A percentile compares a stretch with the other conserved stretches of the same genome.
phyloP scores from a whole-genome alignment of 805 yeast genomes.

The Naumovozyma baii region DNA sequence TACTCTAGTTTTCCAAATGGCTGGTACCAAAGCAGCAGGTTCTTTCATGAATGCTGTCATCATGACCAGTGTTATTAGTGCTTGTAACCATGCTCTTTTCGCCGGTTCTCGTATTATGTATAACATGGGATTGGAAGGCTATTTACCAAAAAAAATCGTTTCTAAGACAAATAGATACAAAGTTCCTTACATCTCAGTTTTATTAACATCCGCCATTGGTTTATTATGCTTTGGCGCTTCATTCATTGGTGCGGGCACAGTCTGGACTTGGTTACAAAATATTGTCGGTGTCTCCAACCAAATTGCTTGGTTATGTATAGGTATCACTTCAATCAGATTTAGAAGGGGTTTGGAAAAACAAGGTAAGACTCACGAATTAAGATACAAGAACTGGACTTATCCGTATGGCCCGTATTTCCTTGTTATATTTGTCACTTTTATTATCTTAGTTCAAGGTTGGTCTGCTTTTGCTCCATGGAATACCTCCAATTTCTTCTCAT shows the following conservation, averaged over 20 bases:
- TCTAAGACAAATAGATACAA: slow-evolving; percentile 35
- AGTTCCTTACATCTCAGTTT: slow-evolving; percentile 42
- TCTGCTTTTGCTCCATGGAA: slow-evolving; percentile 39
- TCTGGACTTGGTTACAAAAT: slow-evolving; percentile 45
- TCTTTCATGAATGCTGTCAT: slow-evolving; percentile 45
- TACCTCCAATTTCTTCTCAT: slow-evolving; percentile 34
- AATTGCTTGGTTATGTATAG: slow-evolving; percentile 42
- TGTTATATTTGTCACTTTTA: slow-evolving; percentile 34
- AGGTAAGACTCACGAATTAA: slow-evolving; percentile 35
- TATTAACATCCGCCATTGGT: slow-evolving; percentile 43
- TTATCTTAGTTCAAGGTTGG: slow-evolving; percentile 48
- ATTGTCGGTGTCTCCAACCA: slow-evolving; percentile 46
- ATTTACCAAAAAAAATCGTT: slow-evolving; percentile 22
- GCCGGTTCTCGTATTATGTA: slow-evolving; percentile 43
- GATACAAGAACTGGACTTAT: slow-evolving; percentile 41
- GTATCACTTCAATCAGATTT: slow-evolving; percentile 41
- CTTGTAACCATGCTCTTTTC: slow-evolving; percentile 45
- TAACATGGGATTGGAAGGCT: slow-evolving; percentile 43
- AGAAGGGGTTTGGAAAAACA: slow-evolving; percentile 38
- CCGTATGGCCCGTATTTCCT: slow-evolving; percentile 43
- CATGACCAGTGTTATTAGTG: slow-evolving; percentile 44
- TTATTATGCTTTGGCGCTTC: slow-evolving; percentile 54
- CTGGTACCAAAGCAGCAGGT: slow-evolving; percentile 44
- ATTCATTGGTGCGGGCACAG: slow-evolving; percentile 42
- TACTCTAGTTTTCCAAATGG: slow-evolving; percentile 40